Percentiles rank a stretch among this genome's conserved stretches.
Evolutionary conservation across 352 stramenopile genomes (phyloP).

Genomic region (Phytophthora pisi): DNA sequence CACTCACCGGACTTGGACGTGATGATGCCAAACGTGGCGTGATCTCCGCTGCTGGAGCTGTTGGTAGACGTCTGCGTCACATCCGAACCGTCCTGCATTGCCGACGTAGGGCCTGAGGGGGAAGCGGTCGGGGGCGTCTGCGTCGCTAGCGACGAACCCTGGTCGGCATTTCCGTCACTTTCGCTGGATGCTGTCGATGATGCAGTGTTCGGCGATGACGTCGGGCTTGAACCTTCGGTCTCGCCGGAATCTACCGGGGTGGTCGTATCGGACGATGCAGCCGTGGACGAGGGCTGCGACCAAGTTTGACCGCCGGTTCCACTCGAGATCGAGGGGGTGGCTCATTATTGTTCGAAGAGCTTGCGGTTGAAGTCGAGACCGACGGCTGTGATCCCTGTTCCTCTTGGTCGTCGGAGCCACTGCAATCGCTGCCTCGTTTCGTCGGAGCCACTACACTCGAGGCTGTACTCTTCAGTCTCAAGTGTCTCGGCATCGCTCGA

Average conservation of each 20-base stretch:
- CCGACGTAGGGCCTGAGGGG: not conserved
- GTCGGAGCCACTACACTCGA: constrained; percentile 3
- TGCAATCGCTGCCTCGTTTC: not conserved
- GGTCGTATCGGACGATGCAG: not conserved
- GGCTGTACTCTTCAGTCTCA: not conserved
- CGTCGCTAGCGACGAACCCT: not conserved
- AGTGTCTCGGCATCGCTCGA: not conserved
- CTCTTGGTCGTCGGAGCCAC: not conserved
- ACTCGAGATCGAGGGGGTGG: not conserved
- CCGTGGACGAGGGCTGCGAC: not conserved
- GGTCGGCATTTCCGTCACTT: not conserved
- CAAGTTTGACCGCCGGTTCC: constrained; percentile 1
- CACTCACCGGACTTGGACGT: constrained; percentile 13
- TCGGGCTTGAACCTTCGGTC: not conserved
- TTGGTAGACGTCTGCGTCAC: not conserved
- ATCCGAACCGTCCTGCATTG: not conserved
- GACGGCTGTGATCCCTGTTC: not conserved
- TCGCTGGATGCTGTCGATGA: not conserved
- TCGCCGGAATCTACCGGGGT: not conserved
- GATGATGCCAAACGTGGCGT: constrained; percentile 18
- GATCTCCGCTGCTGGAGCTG: constrained; percentile 1
- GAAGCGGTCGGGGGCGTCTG: not conserved
- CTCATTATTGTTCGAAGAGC: not conserved
- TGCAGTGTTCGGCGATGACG: not conserved
- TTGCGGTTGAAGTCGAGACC: not conserved